phyloP scores from a whole-genome alignment of 331 rosid species.

The Malus hybrid region DNA sequence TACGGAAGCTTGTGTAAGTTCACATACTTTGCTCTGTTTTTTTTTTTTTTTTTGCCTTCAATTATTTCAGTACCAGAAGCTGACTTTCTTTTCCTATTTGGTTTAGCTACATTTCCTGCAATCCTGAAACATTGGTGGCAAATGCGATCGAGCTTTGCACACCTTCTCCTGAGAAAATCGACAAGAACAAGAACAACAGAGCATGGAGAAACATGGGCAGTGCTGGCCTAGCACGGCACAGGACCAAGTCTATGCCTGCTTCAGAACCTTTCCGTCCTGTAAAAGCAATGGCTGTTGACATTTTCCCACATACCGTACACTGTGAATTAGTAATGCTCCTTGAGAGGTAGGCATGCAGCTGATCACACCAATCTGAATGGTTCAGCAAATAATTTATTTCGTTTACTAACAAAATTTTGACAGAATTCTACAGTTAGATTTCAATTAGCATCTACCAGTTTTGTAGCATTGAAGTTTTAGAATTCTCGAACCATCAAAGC shows the following conservation, averaged over 20 bases:
- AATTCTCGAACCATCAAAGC: neutral
- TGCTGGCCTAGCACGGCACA: slow-evolving; percentile 81
- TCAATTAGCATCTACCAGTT: neutral
- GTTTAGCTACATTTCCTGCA: slow-evolving; percentile 94
- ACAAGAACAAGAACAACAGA: slow-evolving; percentile 71
- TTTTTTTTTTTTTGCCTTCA: neutral
- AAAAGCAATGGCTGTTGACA: slow-evolving; percentile 93
- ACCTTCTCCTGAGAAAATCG: slow-evolving; percentile 56
- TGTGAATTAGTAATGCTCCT: slow-evolving; percentile 95
- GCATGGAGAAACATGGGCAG: slow-evolving; percentile 93
- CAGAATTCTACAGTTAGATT: neutral
- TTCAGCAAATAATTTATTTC: neutral
- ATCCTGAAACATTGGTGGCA: slow-evolving; percentile 90
- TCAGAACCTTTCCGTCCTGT: slow-evolving; percentile 85
- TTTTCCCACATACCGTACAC: slow-evolving; percentile 87
- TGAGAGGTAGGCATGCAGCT: slow-evolving; percentile 49
- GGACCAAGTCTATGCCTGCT: slow-evolving; percentile 87
- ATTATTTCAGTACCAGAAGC: slow-evolving; percentile 1
- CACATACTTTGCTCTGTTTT: slow-evolving; percentile 2
- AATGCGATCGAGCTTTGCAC: slow-evolving; percentile 95
- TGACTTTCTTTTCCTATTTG: slow-evolving; percentile 20
- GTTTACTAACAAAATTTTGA: neutral
- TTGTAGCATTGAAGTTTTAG: neutral
- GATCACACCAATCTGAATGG: neutral
- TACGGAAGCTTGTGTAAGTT: slow-evolving; percentile 85